Percentiles rank a stretch among this genome's conserved stretches.
Conservation (phyloP, 306 rosid species). For the Canavalia ensiformis region DNA sequence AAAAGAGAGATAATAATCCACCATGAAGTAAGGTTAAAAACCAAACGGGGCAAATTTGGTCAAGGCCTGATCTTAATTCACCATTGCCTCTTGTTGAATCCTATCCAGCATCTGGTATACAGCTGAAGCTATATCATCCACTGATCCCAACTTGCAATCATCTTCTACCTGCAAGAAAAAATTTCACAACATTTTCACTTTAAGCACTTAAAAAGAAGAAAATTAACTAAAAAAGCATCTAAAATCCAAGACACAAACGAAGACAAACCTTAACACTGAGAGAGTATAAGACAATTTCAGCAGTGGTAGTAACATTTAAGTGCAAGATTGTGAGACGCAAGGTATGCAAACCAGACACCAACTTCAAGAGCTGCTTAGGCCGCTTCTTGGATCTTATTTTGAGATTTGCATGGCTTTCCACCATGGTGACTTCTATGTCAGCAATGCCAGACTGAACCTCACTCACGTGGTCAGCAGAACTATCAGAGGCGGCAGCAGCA, state of each 20-base stretch:
- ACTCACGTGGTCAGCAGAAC: conserved; percentile 49
- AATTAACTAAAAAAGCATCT: not conserved
- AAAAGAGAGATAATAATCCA: conserved; percentile 37
- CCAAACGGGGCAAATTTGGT: conserved; percentile 41
- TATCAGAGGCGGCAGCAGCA: conserved; percentile 33
- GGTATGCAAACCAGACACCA: conserved; percentile 74
- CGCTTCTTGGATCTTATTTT: conserved; percentile 75
- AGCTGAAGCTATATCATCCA: conserved; percentile 91
- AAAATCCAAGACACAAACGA: not conserved
- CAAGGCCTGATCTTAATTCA: conserved; percentile 49
- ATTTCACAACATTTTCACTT: conserved; percentile 24
- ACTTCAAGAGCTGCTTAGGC: conserved; percentile 78
- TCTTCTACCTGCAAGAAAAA: conserved; percentile 77
- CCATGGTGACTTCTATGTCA: conserved; percentile 94
- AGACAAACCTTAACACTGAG: conserved; percentile 82
- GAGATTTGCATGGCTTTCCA: conserved; percentile 91
- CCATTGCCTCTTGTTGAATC: conserved; percentile 79
- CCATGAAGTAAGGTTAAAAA: conserved; percentile 39
- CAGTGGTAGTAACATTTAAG: conserved; percentile 73
- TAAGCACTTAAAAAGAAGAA: not conserved
- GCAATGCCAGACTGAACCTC: conserved; percentile 61
- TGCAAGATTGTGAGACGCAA: conserved; percentile 84
- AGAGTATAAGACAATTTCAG: conserved; percentile 71
- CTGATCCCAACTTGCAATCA: conserved; percentile 83
- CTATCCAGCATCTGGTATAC: conserved; percentile 70